These are phyloP conservation scores for Cyberlindnera mycetangii DNA, from an alignment of 805 yeast genomes.

Conservation along the genomic window DNA sequence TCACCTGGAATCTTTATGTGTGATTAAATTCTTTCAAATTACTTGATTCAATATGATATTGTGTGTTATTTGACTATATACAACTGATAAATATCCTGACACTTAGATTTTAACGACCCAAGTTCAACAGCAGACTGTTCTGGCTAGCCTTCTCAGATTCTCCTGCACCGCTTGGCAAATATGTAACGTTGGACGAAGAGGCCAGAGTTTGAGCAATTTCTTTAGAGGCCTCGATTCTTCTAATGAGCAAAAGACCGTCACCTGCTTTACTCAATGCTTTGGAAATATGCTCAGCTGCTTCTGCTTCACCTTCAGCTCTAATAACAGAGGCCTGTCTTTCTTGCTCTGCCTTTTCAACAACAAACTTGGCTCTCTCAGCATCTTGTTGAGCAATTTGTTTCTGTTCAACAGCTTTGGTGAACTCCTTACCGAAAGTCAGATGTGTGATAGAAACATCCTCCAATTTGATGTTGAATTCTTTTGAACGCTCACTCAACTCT, in stretches of 20 bases:
- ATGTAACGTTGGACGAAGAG: slow-evolving; percentile 78
- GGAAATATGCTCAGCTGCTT: slow-evolving; percentile 93
- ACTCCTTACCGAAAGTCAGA: slow-evolving; percentile 94
- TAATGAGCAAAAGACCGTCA: slow-evolving; percentile 88
- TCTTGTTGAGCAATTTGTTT: slow-evolving; percentile 99
- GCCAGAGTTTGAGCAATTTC: slow-evolving; percentile 92
- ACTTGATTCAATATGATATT: background rate
- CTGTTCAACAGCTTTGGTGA: slow-evolving; percentile 97
- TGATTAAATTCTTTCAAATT: too few relatives aligned
- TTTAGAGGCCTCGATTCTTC: slow-evolving; percentile 95
- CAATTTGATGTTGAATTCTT: slow-evolving; percentile 83
- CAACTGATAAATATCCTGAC: background rate
- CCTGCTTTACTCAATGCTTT: slow-evolving; percentile 92
- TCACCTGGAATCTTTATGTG: too few relatives aligned
- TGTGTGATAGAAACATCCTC: slow-evolving; percentile 98
- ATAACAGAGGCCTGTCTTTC: slow-evolving; percentile 93
- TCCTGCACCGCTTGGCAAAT: slow-evolving; percentile 60
- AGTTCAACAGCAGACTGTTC: slow-evolving; percentile 60
- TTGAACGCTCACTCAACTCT: slow-evolving; percentile 79
- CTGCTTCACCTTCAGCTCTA: slow-evolving; percentile 99
- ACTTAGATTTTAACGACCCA: slow-evolving; percentile 50
- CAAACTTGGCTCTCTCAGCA: slow-evolving; percentile 92
- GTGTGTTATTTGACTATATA: background rate
- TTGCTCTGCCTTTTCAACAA: slow-evolving; percentile 96
- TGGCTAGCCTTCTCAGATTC: slow-evolving; percentile 32